Evolutionary conservation across 225 moss, liverwort and hornwort species (phyloP), one percentile per base, ranked within the genome.

Genomic region (Polytrichum commune): DNA sequence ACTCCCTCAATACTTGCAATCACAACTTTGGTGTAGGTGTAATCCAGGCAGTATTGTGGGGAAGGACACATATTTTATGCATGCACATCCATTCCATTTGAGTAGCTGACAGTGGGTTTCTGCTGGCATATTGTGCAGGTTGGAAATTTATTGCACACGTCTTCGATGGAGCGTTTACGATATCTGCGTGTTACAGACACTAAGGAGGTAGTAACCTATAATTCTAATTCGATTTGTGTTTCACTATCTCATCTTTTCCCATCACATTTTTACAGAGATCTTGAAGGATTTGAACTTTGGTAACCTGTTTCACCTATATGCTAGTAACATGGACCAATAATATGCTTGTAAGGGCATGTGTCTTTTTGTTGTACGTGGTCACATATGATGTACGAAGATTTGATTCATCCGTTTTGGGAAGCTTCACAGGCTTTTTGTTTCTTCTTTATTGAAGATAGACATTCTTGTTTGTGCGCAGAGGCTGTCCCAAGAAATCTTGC

Each of bases 121-220:
- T 27, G 54, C 25, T 71, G 55, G 62, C 27, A 28, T 54, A 54
- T 26, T 26, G 20, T 56, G 63, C 90, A 96, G 95, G 81, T 96
- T 73, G 91, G 91, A 32, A 92, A 90, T 70, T 79, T 96, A 62
- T 58, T 96, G 73, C 55, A 53, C 7, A 73, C 75, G 71, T 46
- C 78, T 7, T 20, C 71, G n/a, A 35, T 58, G 7, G 93, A 90
- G 70, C 90, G 76, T 62, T 78, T 93, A 27, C 90, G 83, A 66
- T 82, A 81, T 70, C 56, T 96, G 29, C 84, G 88, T n/a, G 65
- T 82, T 38, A 88, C 92, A n/a, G 80, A 93, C 63, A 93, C 93
- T 22, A 73, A 65, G 62, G 86, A 93, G 95, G 95, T 95, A 7
- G 38, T 73, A 69, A 2, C 28, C 64, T 25, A 18, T 5, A 61